Percentiles rank a stretch among this genome's conserved stretches.
phyloP scores from a whole-genome alignment of 768 basidiomycete genomes.

The Phylloporus rhodoxanthus region DNA sequence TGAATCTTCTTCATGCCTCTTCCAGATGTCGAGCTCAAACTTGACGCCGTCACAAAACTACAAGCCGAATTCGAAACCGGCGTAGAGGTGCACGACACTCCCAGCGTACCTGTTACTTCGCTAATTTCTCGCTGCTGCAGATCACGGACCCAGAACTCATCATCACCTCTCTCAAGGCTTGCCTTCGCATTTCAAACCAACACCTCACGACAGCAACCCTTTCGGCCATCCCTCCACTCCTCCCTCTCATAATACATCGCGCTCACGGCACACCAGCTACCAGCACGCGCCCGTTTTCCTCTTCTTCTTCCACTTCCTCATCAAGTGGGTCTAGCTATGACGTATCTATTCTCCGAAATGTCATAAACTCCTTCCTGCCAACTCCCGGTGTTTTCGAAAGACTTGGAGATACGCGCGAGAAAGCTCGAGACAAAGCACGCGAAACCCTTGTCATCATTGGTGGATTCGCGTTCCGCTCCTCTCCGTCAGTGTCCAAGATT shows the following conservation, averaged over 20 bases:
- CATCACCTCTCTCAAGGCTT: slow-evolving; percentile 63
- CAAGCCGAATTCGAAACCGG: slow-evolving; percentile 69
- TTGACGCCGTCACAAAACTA: slow-evolving; percentile 75
- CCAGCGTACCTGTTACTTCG: slow-evolving; percentile 5
- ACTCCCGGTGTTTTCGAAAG: slow-evolving; percentile 76
- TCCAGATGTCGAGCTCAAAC: slow-evolving; percentile 72
- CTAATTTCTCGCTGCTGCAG: slow-evolving; percentile 35
- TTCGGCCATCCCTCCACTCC: slow-evolving; percentile 57
- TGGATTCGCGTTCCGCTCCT: slow-evolving; percentile 60
- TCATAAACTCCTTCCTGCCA: slow-evolving; percentile 63
- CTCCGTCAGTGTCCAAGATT: slow-evolving; percentile 41
- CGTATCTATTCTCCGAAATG: slow-evolving; percentile 56
- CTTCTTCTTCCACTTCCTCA: slow-evolving; percentile 50
- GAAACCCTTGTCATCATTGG: slow-evolving; percentile 73
- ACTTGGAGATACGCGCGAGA: slow-evolving; percentile 72
- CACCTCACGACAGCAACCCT: slow-evolving; percentile 76
- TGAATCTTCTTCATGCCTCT: slow-evolving; percentile 5
- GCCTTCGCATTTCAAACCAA: slow-evolving; percentile 75
- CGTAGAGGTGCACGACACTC: slow-evolving; percentile 47
- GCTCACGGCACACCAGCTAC: slow-evolving; percentile 22
- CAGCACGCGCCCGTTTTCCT: slow-evolving; percentile 37
- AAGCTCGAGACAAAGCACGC: slow-evolving; percentile 64
- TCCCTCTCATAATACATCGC: slow-evolving; percentile 55
- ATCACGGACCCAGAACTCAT: slow-evolving; percentile 68
- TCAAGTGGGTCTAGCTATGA: slow-evolving; percentile 42